Conservation (phyloP, 2,329 filamentous ascomycete species). For the Colletotrichum acutatum region DNA sequence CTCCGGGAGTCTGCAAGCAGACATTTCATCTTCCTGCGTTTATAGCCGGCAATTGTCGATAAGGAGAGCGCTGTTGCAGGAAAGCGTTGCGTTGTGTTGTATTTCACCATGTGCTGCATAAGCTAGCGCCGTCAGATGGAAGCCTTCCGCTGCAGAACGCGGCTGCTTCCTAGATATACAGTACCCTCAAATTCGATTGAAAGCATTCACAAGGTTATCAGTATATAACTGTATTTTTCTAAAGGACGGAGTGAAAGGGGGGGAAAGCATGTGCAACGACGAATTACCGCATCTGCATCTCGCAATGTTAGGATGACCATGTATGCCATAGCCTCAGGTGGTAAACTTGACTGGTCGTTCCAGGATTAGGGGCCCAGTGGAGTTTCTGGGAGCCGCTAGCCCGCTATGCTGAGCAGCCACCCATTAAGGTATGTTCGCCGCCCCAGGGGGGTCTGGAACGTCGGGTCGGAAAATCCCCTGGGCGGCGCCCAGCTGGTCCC, state of each 20-base stretch:
- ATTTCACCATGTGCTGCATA: constrained; percentile 29
- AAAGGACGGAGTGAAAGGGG: background rate
- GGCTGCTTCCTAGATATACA: constrained; percentile 32
- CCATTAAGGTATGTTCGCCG: constrained; percentile 33
- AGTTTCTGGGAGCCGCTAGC: background rate
- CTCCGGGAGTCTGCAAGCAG: constrained; percentile 32
- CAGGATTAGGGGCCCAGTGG: background rate
- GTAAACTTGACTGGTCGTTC: background rate
- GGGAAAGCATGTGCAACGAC: background rate
- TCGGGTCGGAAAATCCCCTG: constrained; percentile 35
- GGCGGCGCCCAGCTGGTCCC: constrained; percentile 41
- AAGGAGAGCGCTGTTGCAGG: background rate
- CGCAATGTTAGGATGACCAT: constrained; percentile 23
- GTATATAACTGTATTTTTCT: background rate
- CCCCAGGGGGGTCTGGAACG: constrained; percentile 24
- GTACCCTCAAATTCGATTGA: constrained; percentile 27
- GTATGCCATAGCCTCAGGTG: constrained; percentile 14
- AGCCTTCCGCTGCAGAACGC: constrained; percentile 22
- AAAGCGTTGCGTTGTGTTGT: constrained; percentile 22
- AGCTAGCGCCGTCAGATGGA: constrained; percentile 26
- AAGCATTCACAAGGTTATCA: constrained; percentile 12
- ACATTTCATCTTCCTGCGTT: constrained; percentile 27
- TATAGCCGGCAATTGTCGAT: constrained; percentile 17
- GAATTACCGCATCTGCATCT: background rate
- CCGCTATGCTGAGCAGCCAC: constrained; percentile 6